Conservation (phyloP, 2,329 filamentous ascomycete species). For the Aspergillus persii region DNA sequence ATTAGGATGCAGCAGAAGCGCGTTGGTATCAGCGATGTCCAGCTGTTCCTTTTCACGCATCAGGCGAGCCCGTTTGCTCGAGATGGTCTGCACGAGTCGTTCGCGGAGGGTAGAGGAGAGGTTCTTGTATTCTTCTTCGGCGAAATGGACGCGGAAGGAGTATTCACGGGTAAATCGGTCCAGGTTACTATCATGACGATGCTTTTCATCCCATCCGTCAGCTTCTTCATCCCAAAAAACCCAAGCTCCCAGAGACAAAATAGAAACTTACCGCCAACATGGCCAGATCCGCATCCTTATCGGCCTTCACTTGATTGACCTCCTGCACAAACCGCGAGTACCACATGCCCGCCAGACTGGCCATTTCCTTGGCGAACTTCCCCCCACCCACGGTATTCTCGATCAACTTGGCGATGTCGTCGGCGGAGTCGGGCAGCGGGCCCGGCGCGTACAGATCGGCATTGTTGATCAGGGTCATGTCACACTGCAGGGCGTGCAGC, state of each 20-base stretch:
- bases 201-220: conserved; percentile 38
- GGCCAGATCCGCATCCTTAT: conserved; percentile 78
- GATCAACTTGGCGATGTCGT: conserved; percentile 66
- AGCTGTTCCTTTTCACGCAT: conserved; percentile 66
- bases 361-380: conserved; percentile 68
- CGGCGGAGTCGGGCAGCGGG: conserved; percentile 63
- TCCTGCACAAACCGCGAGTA: conserved; percentile 84
- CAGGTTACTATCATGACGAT: conserved; percentile 56
- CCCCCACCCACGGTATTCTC: conserved; percentile 54
- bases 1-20: conserved; percentile 62
- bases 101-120: conserved; percentile 60
- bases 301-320: conserved; percentile 83
- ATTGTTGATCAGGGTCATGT: conserved; percentile 80
- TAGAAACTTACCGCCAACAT: conserved; percentile 68
- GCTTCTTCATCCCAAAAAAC: neutral
- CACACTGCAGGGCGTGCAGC: conserved; percentile 85
- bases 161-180: conserved; percentile 57
- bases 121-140: conserved; percentile 61
- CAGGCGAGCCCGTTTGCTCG: conserved; percentile 56
- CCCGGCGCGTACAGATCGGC: conserved; percentile 75
- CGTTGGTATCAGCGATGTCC: conserved; percentile 65
- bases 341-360: conserved; percentile 67
- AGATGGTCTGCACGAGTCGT: conserved; percentile 58
- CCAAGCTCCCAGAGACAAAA: neutral
- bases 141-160: conserved; percentile 60